Evolutionary conservation across 2,329 filamentous ascomycete species (phyloP).

Genomic region (Cryphonectria nitschkei): DNA sequence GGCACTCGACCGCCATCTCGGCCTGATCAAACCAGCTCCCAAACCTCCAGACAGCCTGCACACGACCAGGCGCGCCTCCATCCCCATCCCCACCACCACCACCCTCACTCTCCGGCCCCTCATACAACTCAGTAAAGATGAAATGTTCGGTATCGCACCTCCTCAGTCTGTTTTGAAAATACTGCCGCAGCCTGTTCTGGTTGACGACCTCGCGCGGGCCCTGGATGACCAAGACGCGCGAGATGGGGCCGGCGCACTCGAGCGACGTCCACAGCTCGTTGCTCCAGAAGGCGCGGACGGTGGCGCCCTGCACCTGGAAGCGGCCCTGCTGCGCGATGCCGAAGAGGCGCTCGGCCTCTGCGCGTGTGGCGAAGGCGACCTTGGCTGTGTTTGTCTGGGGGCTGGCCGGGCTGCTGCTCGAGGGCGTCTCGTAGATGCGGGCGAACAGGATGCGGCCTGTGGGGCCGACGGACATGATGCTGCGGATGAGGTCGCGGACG

Average conservation of each 20-base stretch:
- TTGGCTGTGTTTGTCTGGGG: not conserved
- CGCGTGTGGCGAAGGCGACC: not conserved
- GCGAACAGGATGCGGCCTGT: constrained; percentile 14
- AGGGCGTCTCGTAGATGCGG: not conserved
- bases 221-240: not conserved
- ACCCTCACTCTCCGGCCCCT: not conserved
- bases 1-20: constrained; percentile 4
- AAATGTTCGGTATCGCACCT: not conserved
- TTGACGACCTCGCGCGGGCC: constrained; percentile 1
- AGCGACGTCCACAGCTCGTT: not conserved
- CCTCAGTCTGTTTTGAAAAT: not conserved
- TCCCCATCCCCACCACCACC: not conserved
- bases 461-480: constrained; percentile 15
- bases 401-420: not conserved
- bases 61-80: not conserved
- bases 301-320: not conserved
- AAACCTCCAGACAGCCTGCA: constrained; percentile 11
- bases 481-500: constrained; percentile 16
- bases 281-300: not conserved
- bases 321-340: not conserved
- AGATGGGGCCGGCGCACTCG: not conserved
- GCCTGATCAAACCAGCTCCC: constrained; percentile 20
- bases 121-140: not conserved
- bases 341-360: not conserved
- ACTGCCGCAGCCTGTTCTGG: not conserved